Evolutionary conservation across 2,329 filamentous ascomycete species (phyloP).

Genomic region (Talaromyces pinophilus): DNA sequence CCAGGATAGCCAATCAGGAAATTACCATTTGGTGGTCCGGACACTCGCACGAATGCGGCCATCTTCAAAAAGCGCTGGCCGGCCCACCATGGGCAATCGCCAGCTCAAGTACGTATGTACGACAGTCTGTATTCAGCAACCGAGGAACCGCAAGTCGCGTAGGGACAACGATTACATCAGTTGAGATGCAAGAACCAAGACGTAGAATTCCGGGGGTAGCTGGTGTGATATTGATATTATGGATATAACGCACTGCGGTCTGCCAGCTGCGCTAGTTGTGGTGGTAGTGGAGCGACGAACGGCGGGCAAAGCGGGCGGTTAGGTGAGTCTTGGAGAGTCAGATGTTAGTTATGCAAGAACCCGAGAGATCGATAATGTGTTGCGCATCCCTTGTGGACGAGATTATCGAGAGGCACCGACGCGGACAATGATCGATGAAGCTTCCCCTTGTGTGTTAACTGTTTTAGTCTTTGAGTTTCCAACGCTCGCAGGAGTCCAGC

Average conservation of each 20-base stretch:
- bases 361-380: not conserved
- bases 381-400: conserved; percentile 5
- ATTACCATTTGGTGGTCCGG: conserved; percentile 93
- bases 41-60: conserved; percentile 89
- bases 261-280: not conserved
- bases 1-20: conserved; percentile 96
- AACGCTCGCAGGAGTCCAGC: not conserved
- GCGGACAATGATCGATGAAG: not conserved
- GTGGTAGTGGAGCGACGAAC: conserved; percentile 6
- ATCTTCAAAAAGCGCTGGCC: conserved; percentile 50
- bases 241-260: not conserved
- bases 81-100: conserved; percentile 42
- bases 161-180: conserved; percentile 4
- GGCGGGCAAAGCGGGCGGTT: conserved; percentile 2
- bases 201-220: not conserved
- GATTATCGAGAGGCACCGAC: not conserved
- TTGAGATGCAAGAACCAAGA: not conserved
- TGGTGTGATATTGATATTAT: not conserved
- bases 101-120: conserved; percentile 8
- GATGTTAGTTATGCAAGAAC: not conserved
- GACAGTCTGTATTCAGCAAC: conserved; percentile 2
- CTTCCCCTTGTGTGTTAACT: not conserved
- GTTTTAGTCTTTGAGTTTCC: not conserved
- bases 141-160: not conserved
- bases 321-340: not conserved